Evolutionary conservation across 805 yeast species (phyloP), one percentile per base, ranked within the genome.

Genomic region (Kazachstania psychrophila): DNA sequence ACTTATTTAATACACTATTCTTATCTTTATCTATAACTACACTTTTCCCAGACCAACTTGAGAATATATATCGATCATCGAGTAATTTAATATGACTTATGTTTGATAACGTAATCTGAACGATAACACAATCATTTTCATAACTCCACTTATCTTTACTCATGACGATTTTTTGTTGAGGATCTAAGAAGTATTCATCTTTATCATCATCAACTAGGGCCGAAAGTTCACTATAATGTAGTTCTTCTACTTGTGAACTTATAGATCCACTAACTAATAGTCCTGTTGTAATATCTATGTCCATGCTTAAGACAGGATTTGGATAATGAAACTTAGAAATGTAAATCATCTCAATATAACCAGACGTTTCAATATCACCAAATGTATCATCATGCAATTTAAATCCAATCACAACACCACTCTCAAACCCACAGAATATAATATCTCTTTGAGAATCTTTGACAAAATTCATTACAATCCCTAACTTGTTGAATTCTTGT

Each of bases 371-470:
- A 6, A 20, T n/a, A 11, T 13, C 12, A 3, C 9, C n/a, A 20
- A 10, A 14, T n/a, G 18, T 16, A 8, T 13, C 11, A 10, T 41
- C 36, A 15, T 24, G 26, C 10, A 49, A 6, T 30, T 37, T 36
- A 22, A 57, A 44, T 3, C 60, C 61, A n/a, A 56, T 38, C 3
- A 55, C 41, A 22, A 47, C 40, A 11, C 62, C 62, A 41, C 54
- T 44, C 36, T 58, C 62, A 36, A 43, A 44, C 1, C 58, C 62
- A 27, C 47, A 38, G 36, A 43, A 52, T 2, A 52, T 36, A 17
- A 45, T 26, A 7, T 40, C 45, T 9, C 44, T 28, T 7, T 20
- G 13, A 7, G 5, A 2, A 27, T 33, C 36, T 28, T 34, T 39
- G 2, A 33, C 13, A 30, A 54, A 48, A 28, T 44, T 52, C 62